Conservation (phyloP, 176 grass and related monocot genomes). For the Triticum turgidum region DNA sequence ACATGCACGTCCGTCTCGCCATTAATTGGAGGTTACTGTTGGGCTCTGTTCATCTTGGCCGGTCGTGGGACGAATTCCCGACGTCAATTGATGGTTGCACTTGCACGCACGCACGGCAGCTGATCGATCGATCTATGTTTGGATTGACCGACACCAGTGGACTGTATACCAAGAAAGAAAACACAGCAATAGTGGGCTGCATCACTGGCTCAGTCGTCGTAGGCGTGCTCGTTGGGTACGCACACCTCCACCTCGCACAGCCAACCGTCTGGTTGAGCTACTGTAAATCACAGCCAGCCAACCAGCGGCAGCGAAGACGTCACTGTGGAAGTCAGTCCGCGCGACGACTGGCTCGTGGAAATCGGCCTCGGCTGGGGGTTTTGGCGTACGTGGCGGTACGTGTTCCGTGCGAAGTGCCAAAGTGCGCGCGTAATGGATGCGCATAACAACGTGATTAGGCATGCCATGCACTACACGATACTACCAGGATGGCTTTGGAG, state of each 20-base stretch:
- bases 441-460: no score
- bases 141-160: background rate
- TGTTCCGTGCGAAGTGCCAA: no score
- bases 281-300: background rate
- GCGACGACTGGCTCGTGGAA: no score
- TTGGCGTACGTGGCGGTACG: no score
- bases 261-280: background rate
- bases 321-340: no score
- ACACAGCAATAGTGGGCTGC: background rate
- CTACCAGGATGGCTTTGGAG: no score
- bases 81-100: background rate
- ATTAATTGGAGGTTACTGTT: background rate
- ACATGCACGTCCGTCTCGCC: background rate
- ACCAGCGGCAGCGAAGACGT: no score
- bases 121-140: background rate
- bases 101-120: background rate
- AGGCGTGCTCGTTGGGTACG: background rate
- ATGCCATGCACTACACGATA: no score
- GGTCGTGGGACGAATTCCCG: background rate
- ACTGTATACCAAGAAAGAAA: background rate
- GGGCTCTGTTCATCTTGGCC: background rate
- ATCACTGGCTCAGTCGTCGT: background rate
- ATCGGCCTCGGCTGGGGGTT: no score
- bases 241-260: background rate
- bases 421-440: no score